These are phyloP conservation scores for Globisporangium spiculum DNA, from an alignment of 352 stramenopile genomes.

Conservation along the genomic window DNA sequence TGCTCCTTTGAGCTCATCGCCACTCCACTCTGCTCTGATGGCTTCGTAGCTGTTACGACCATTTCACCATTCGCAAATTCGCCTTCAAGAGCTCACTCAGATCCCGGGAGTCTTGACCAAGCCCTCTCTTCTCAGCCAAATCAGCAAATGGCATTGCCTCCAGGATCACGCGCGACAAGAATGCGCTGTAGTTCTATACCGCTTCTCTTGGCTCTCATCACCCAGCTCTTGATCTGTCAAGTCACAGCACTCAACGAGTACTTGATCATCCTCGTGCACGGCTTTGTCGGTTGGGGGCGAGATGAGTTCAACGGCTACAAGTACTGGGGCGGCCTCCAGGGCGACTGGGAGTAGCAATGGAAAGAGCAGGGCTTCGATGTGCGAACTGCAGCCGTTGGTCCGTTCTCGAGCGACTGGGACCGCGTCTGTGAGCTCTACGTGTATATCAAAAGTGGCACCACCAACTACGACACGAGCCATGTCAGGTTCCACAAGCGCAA, in stretches of 20 bases:
- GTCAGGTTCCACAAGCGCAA: conserved; percentile 22
- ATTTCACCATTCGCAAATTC: too few species aligned
- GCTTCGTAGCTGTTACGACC: too few species aligned
- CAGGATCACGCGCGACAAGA: too few species aligned
- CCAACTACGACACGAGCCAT: background rate
- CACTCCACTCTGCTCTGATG: too few species aligned
- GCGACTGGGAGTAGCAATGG: conserved; percentile 28
- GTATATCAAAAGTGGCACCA: background rate
- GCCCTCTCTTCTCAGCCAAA: too few species aligned
- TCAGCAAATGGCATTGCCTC: too few species aligned
- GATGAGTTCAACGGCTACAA: conserved; percentile 25
- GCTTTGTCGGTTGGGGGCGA: conserved; percentile 34
- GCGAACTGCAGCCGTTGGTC: conserved; percentile 26
- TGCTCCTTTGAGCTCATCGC: too few species aligned
- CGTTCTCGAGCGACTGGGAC: conserved; percentile 44
- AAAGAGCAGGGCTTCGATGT: conserved; percentile 30
- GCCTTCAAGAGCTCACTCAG: too few species aligned
- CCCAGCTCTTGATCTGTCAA: background rate
- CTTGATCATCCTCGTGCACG: conserved; percentile 39
- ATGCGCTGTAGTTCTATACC: too few species aligned
- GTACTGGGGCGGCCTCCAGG: conserved; percentile 38
- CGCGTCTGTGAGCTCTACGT: conserved; percentile 21
- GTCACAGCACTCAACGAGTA: conserved; percentile 14
- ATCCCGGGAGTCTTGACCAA: too few species aligned
- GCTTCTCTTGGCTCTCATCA: too few species aligned